Percentiles rank a stretch among this genome's conserved stretches.
phyloP scores from a whole-genome alignment of 2,329 filamentous ascomycete species.

The Fusarium brevicatenulatum region DNA sequence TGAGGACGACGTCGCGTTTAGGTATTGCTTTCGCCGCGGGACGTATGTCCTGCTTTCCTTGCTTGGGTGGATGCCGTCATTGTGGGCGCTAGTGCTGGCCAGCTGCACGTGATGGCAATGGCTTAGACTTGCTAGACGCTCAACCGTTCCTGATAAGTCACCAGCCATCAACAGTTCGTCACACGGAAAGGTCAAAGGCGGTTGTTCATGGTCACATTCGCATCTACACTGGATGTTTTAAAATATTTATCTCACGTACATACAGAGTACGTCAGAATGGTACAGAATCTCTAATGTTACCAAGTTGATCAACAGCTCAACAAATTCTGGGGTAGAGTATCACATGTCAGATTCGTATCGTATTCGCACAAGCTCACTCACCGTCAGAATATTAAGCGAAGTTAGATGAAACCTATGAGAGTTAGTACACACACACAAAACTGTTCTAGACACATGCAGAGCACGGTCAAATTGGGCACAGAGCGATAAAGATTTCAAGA shows the following conservation, averaged over 20 bases:
- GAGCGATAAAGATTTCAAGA: neutral
- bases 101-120: constrained; percentile 35
- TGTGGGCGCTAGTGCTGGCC: constrained; percentile 40
- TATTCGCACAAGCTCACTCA: constrained; percentile 23
- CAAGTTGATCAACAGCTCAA: neutral
- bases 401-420: neutral
- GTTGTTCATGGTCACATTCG: constrained; percentile 15
- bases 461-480: neutral
- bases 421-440: neutral
- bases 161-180: constrained; percentile 6
- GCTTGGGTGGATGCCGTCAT: constrained; percentile 44
- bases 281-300: neutral
- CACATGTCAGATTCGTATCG: constrained; percentile 13
- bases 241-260: neutral
- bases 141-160: constrained; percentile 19
- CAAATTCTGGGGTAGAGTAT: neutral
- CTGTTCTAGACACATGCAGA: neutral
- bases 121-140: constrained; percentile 4
- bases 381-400: neutral
- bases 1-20: constrained; percentile 24
- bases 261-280: neutral
- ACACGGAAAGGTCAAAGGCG: constrained; percentile 13
- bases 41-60: constrained; percentile 36
- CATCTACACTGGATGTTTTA: neutral
- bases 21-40: constrained; percentile 24